Base-by-base conservation (phyloP, 805 yeast genomes). In the Suhomyces kilbournensis region DNA sequence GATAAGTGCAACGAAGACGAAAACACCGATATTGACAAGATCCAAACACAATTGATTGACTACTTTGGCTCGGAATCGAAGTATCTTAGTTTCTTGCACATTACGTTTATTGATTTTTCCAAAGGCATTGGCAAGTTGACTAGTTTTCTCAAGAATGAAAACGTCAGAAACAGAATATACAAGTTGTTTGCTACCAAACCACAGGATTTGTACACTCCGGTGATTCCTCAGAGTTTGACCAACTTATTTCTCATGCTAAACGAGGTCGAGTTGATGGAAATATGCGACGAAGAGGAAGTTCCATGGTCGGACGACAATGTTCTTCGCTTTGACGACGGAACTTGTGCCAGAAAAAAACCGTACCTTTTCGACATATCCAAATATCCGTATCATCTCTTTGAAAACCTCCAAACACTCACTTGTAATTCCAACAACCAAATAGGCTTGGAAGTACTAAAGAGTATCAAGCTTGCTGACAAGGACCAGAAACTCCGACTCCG, bases 191-290 rank as follows among this genome's bases (percentile, higher is more conserved):
- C 66, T 32, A 66, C 69, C 10, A 56, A 53, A 15, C 44, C 56
- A 22, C 34, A 51, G 26, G 69, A 66, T 25, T 57, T 71, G 34
- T 58, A 62, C 51, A 19, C 45, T 5, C 75, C 76, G 4, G 34
- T 43, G 2, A 44, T 59, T 1, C 74, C 75, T 1, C 62, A 45
- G 39, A 61, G 62, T 20, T 53, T 71, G 38, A 64, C 68, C n/a
- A 68, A 69, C 51, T 58, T 70, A 44, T 68, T 67, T 45, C 52
- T 71, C n/a, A 61, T 67, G 67, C 52, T 69, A 30, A 63, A 66
- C 50, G 76, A 70, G 46, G 22, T 28, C n/a, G 73, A 68, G 44
- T 49, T 69, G 44, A 55, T 60, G 59, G 48, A 57, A 15, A 25
- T 34, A 3, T 52, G 51, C 3, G 53, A 44, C 3, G 44, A 22